Percentiles rank a stretch among this genome's conserved stretches.
These are phyloP conservation scores for Kwoniella pini DNA, from an alignment of 768 basidiomycete species.

Conservation along the genomic window DNA sequence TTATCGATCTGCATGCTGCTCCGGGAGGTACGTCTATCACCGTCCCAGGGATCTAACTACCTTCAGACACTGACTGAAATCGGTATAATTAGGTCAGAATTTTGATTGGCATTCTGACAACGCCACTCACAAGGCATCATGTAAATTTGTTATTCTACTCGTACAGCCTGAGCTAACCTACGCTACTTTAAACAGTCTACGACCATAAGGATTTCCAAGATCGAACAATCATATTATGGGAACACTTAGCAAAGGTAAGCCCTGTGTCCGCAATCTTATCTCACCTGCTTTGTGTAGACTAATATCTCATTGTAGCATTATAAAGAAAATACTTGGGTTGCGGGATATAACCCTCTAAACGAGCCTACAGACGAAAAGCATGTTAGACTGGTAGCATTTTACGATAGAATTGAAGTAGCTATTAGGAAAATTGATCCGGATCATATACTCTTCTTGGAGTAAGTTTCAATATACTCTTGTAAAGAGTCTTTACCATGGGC, in stretches of 20 bases:
- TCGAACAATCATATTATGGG: constrained; percentile 74
- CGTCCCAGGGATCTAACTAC: neutral
- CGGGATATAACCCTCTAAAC: constrained; percentile 83
- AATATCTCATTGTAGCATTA: constrained; percentile 60
- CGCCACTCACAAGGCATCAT: constrained; percentile 40
- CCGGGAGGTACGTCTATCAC: constrained; percentile 50
- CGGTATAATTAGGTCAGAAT: constrained; percentile 43
- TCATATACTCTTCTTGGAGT: constrained; percentile 77
- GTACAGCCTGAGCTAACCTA: no score
- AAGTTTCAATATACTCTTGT: constrained; percentile 40
- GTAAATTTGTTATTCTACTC: constrained; percentile 23
- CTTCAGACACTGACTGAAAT: neutral
- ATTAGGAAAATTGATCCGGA: constrained; percentile 70
- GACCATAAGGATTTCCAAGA: constrained; percentile 83
- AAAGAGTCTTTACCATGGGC: neutral
- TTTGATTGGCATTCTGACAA: constrained; percentile 74
- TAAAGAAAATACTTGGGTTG: constrained; percentile 76
- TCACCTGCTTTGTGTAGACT: neutral
- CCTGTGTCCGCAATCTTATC: neutral
- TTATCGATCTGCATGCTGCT: constrained; percentile 74
- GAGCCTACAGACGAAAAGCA: constrained; percentile 76
- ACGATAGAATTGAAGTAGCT: constrained; percentile 67
- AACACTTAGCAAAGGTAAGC: constrained; percentile 62
- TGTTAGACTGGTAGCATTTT: constrained; percentile 66
- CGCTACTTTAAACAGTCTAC: constrained; percentile 74